Conservation (phyloP, 2,329 filamentous ascomycete species). For the Penicillium expansum region DNA sequence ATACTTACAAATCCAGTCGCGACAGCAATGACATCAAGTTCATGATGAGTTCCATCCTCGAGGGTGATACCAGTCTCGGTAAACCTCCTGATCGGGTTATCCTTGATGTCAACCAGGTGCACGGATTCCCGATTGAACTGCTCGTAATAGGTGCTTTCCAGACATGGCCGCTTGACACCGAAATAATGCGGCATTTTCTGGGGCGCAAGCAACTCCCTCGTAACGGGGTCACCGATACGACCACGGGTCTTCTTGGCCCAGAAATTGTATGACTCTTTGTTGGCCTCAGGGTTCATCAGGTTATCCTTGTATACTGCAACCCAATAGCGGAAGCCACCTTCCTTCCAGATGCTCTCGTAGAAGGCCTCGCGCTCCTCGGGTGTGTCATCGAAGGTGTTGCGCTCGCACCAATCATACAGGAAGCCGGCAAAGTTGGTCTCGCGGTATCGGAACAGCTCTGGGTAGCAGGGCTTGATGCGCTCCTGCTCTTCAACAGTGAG, state of each 20-base stretch:
- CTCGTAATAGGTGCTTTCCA: conserved; percentile 54
- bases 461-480: conserved; percentile 45
- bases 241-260: conserved; percentile 53
- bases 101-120: conserved; percentile 46
- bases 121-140: conserved; percentile 48
- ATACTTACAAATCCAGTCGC: conserved; percentile 43
- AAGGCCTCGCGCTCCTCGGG: conserved; percentile 51
- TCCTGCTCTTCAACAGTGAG: conserved; percentile 55
- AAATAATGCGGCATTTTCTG: conserved; percentile 54
- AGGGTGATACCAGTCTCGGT: conserved; percentile 42
- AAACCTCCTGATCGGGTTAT: conserved; percentile 44
- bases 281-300: conserved; percentile 48
- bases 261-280: conserved; percentile 55
- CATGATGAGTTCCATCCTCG: conserved; percentile 36
- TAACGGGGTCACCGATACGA: conserved; percentile 51
- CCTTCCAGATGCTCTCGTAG: conserved; percentile 51
- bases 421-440: conserved; percentile 59
- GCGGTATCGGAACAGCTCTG: conserved; percentile 53
- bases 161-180: conserved; percentile 51
- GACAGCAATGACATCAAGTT: conserved; percentile 43
- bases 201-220: conserved; percentile 54
- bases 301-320: conserved; percentile 55
- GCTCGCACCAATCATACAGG: conserved; percentile 54
- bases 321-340: conserved; percentile 58
- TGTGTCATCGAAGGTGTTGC: conserved; percentile 56